Evolutionary conservation across 345 rosid genomes (phyloP).

Genomic region (Hypericum androsaemum): DNA sequence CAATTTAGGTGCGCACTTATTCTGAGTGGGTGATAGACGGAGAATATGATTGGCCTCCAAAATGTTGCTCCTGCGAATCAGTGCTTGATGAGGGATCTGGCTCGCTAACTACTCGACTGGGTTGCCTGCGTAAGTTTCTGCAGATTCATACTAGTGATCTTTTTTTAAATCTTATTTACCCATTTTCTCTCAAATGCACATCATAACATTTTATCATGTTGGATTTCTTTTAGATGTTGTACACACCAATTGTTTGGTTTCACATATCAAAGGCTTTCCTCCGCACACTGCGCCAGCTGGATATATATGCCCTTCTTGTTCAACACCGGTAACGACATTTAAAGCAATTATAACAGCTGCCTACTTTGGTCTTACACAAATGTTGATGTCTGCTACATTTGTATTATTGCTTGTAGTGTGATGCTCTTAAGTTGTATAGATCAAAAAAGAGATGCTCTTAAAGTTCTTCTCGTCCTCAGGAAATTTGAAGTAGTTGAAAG

Average conservation of each 20-base stretch:
- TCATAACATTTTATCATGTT: conserved; percentile 13
- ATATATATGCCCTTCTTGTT: conserved; percentile 77
- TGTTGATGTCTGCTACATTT: too few relatives aligned
- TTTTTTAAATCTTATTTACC: background rate
- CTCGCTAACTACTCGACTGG: conserved; percentile 77
- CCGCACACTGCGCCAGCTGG: conserved; percentile 98
- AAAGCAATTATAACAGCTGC: background rate
- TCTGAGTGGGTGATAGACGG: conserved; percentile 99
- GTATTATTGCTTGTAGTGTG: too few relatives aligned
- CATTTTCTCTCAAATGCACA: conserved; percentile 7
- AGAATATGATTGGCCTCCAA: conserved; percentile 92
- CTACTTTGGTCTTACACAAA: too few relatives aligned
- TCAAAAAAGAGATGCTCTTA: too few relatives aligned
- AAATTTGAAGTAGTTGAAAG: too few relatives aligned
- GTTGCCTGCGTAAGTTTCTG: conserved; percentile 82
- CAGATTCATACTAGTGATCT: conserved; percentile 8
- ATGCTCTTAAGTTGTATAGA: too few relatives aligned
- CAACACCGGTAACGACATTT: conserved; percentile 47
- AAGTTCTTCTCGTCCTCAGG: too few relatives aligned
- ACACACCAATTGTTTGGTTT: conserved; percentile 82
- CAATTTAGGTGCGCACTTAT: conserved; percentile 73
- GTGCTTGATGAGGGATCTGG: conserved; percentile 57
- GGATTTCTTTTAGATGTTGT: conserved; percentile 49
- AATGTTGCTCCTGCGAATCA: conserved; percentile 76
- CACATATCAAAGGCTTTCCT: conserved; percentile 81